A percentile compares a stretch with the other conserved stretches of the same genome.
Conservation (phyloP, 1,284 basidiomycete genomes). For the Cystobasidium sp. region DNA sequence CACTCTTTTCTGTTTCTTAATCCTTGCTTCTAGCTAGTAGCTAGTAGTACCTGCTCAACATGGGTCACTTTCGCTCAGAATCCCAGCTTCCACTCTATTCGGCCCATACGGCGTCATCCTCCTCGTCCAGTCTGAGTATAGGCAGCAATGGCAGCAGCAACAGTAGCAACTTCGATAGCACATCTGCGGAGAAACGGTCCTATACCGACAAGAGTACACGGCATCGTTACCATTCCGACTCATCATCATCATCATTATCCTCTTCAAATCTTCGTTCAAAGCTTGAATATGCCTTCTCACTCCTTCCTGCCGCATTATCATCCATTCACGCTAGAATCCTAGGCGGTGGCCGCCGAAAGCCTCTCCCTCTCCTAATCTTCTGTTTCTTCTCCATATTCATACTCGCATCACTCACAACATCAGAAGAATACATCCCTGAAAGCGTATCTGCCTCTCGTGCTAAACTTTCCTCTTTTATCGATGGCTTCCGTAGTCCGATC, state of each 20-base stretch:
- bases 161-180: background rate
- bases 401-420: constrained; percentile 21
- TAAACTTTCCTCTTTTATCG: constrained; percentile 19
- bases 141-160: background rate
- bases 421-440: constrained; percentile 27
- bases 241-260: too few species aligned
- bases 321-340: constrained; percentile 1
- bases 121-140: constrained; percentile 21
- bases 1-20: background rate
- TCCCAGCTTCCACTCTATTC: constrained; percentile 33
- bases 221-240: background rate
- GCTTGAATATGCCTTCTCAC: background rate
- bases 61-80: constrained; percentile 18
- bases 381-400: constrained; percentile 6
- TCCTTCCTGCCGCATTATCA: constrained; percentile 13
- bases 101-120: constrained; percentile 12
- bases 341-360: constrained; percentile 7
- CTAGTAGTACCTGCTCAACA: background rate
- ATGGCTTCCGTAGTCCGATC: background rate
- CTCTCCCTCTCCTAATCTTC: constrained; percentile 5
- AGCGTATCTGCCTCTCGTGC: constrained; percentile 18
- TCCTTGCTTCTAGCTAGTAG: background rate
- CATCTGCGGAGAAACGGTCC: background rate
- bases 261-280: background rate
- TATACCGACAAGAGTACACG: background rate